Evolutionary conservation across 305 asterid genomes (phyloP).

Genomic region (Fraxinus angustifolia): DNA sequence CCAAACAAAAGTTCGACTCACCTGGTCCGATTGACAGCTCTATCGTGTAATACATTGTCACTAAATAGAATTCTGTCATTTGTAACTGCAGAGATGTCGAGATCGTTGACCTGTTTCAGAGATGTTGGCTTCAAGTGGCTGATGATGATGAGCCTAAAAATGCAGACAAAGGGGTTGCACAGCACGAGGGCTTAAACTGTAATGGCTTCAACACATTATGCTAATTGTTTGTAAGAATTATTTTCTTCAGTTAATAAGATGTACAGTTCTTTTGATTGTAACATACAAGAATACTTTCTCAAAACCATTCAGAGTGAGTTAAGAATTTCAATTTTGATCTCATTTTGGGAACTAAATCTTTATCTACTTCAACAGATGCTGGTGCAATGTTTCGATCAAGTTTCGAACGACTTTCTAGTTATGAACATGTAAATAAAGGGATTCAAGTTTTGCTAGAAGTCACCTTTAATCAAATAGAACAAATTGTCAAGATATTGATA

Average conservation of each 20-base stretch:
- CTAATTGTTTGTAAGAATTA: neutral
- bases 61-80: neutral
- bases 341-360: neutral
- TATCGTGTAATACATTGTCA: neutral
- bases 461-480: neutral
- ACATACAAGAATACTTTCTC: neutral
- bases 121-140: conserved; percentile 42
- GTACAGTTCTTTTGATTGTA: conserved; percentile 2
- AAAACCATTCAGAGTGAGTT: neutral
- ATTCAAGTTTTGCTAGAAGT: neutral
- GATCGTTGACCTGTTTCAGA: conserved; percentile 37
- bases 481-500: neutral
- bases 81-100: conserved; percentile 35
- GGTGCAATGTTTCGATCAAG: neutral
- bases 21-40: neutral
- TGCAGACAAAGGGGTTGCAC: conserved; percentile 22
- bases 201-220: conserved; percentile 17
- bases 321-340: neutral
- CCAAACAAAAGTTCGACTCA: neutral
- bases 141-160: conserved; percentile 32
- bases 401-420: neutral
- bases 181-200: conserved; percentile 16
- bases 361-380: neutral
- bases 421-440: neutral
- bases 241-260: neutral